Percentiles rank a stretch among this genome's conserved stretches.
phyloP scores from a whole-genome alignment of 208 protist species.

The Leishmania martiniquensis region DNA sequence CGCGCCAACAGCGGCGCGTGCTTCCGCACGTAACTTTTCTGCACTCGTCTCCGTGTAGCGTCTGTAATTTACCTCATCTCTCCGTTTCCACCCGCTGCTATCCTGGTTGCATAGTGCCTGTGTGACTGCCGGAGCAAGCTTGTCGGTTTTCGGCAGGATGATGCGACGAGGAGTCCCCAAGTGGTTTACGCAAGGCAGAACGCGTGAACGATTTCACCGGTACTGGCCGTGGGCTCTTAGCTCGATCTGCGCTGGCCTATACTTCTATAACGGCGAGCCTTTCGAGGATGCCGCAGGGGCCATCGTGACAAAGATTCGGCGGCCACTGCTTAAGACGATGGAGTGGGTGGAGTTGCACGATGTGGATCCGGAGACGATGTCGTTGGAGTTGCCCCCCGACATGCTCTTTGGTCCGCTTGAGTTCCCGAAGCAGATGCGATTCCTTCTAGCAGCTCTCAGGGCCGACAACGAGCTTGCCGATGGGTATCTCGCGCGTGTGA shows the following conservation, averaged over 20 bases:
- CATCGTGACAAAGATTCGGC: constrained; percentile 78
- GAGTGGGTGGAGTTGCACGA: constrained; percentile 92
- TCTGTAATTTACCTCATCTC: too few species aligned
- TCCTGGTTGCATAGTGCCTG: too few species aligned
- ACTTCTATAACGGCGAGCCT: constrained; percentile 87
- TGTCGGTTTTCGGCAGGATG: constrained; percentile 14
- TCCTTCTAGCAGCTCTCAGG: constrained; percentile 82
- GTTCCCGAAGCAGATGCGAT: constrained; percentile 89
- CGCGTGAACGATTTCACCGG: constrained; percentile 81
- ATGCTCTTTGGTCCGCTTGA: constrained; percentile 88
- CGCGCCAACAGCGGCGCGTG: too few species aligned
- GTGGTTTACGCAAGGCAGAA: constrained; percentile 86
- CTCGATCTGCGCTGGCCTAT: constrained; percentile 73
- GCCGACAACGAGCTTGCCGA: constrained; percentile 91
- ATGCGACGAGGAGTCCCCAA: constrained; percentile 79
- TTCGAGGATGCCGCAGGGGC: constrained; percentile 85
- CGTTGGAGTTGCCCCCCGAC: constrained; percentile 88
- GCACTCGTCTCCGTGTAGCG: too few species aligned
- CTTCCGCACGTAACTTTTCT: too few species aligned
- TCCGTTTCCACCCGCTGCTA: too few species aligned
- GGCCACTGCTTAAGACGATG: constrained; percentile 82
- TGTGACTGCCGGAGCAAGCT: too few species aligned
- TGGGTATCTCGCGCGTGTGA: constrained; percentile 84
- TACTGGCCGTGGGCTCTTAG: constrained; percentile 89
- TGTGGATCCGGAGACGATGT: constrained; percentile 88